Conservation (phyloP, 257 asterid genomes). For the Lycium barbarum region DNA sequence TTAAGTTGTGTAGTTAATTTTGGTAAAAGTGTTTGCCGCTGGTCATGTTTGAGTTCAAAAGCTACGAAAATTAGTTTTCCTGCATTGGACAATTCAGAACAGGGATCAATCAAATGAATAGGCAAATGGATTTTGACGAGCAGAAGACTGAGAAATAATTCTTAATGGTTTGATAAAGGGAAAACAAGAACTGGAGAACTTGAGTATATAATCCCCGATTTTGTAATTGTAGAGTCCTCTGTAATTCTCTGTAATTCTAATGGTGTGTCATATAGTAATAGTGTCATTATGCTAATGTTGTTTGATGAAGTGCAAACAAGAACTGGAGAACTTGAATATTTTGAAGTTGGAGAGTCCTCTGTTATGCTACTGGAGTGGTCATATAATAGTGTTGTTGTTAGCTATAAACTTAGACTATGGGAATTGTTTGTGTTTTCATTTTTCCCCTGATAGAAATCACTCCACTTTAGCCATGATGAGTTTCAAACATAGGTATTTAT, state of each 20-base stretch:
- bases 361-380: background rate
- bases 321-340: background rate
- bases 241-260: too few relatives aligned
- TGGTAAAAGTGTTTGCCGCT: background rate
- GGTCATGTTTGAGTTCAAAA: background rate
- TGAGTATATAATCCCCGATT: background rate
- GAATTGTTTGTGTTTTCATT: background rate
- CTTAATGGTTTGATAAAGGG: background rate
- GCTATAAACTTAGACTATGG: background rate
- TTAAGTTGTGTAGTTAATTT: background rate
- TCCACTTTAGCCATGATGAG: background rate
- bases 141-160: background rate
- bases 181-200: background rate
- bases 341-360: background rate
- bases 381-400: background rate
- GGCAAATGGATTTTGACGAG: background rate
- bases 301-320: too few relatives aligned
- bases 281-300: background rate
- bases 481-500: background rate
- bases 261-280: background rate
- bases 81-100: background rate
- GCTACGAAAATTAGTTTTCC: background rate
- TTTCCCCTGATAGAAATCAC: background rate
- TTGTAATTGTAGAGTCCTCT: background rate
- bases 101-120: background rate